Base-by-base conservation (phyloP, 495 filamentous ascomycete genomes). In the Hypoxylon crocopeplum region DNA sequence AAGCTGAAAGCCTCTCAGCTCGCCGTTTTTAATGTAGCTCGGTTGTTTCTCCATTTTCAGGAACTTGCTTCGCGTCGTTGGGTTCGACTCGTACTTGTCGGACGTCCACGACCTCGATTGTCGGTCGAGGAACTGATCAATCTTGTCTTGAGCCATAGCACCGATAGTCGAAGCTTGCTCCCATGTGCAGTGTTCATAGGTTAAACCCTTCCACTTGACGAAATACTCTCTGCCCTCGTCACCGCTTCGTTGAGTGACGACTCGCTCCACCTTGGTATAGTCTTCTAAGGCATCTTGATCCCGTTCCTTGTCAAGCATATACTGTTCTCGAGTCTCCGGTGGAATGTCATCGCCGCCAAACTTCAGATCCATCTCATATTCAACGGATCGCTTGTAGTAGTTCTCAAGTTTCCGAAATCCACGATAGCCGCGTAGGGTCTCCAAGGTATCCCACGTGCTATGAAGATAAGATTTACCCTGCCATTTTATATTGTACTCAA, bases 401-500 rank as follows among this genome's bases (percentile, higher is more conserved):
- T 98, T 99, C 57, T 98, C 94, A 11, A 98, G 77, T 22, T 90
- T 88, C 37, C 91, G 89, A 40, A 87, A 87, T 34, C 95, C 95
- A 38, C 87, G 84, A 37, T 75, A 75, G 1, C 70, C 74, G 7
- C 71, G 68, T 21, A 96, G 80, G 38, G 74, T 79, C 45, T 90
- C 87, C 17, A 87, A 85, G 0, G 85, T 84, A 72, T 97, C 91
- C 95, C 95, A 98, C 2, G 93, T 94, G 22, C 93, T 87, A 77
- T 99, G 94, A 62, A 92, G 90, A 71, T 98, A 90, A 17, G 94
- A 95, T 73, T 91, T 89, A 56, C 85, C 88, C 72, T 97, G 91
- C 94, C 94, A 99, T 79, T 99, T 99, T 64, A 99, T 93, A 68
- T 88, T 91, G 70, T 91, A 98, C 55, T 96, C 89, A 58, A 92